Evolutionary conservation across 257 asterid genomes (phyloP).

Genomic region (Vinca minor): DNA sequence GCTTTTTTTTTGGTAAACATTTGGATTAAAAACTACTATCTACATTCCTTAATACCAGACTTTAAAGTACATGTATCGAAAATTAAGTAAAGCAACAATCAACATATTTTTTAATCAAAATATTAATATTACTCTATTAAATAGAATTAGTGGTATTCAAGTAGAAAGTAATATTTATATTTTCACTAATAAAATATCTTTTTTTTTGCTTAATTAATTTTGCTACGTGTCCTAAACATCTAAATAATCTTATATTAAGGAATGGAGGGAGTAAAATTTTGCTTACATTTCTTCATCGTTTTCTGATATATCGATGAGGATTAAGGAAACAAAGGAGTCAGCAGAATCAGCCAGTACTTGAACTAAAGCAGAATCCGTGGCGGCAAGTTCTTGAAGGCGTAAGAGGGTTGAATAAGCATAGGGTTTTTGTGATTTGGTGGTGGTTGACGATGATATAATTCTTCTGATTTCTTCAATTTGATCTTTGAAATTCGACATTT

Average conservation of each 20-base stretch:
- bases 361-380: conserved; percentile 33
- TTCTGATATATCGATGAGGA: conserved; percentile 30
- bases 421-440: conserved; percentile 22
- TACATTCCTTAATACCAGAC: no score
- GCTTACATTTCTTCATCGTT: conserved; percentile 57
- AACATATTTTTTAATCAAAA: no score
- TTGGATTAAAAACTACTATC: not conserved
- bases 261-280: no score
- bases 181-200: no score
- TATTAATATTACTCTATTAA: no score
- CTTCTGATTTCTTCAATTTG: conserved; percentile 42
- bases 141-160: no score
- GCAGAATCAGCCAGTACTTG: conserved; percentile 42
- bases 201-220: no score
- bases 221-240: no score
- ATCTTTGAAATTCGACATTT: conserved; percentile 37
- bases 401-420: conserved; percentile 46
- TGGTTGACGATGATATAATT: conserved; percentile 22
- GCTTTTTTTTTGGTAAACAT: not conserved
- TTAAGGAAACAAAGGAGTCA: conserved; percentile 23
- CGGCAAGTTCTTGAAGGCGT: conserved; percentile 44
- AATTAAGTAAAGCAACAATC: no score
- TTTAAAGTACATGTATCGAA: no score
- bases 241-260: no score
- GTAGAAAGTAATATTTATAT: no score